phyloP scores from a whole-genome alignment of 73 alveolate genomes.

The Effrenium voratum region DNA sequence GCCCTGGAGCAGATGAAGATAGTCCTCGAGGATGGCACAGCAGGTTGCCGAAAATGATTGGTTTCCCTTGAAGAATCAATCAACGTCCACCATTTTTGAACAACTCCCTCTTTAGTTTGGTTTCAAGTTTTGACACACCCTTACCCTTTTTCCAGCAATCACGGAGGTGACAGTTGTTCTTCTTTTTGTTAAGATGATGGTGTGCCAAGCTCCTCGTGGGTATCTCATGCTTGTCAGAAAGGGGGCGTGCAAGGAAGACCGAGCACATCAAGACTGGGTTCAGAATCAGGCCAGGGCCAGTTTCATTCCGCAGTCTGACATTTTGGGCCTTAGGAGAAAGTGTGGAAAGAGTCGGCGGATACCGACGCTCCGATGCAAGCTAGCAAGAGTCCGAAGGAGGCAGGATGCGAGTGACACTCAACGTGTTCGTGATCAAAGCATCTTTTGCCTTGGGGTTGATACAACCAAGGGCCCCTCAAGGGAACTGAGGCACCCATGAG shows the following conservation, averaged over 20 bases:
- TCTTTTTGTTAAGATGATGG: no score
- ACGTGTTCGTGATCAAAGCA: no score
- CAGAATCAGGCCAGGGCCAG: constrained; percentile 42
- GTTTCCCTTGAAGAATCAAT: not conserved
- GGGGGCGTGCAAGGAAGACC: constrained; percentile 65
- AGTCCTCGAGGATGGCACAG: constrained; percentile 57
- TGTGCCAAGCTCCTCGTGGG: no score
- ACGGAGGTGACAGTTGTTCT: no score
- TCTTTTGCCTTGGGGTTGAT: no score
- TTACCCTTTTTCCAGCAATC: no score
- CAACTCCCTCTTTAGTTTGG: not conserved
- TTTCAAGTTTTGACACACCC: no score
- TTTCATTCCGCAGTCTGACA: not conserved
- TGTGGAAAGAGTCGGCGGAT: constrained; percentile 40
- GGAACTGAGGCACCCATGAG: no score
- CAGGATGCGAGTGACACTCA: no score
- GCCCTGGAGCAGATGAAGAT: constrained; percentile 73
- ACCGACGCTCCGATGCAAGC: constrained; percentile 54
- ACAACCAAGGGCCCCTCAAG: no score
- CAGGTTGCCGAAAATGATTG: not conserved
- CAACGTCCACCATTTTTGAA: not conserved
- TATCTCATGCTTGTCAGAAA: no score
- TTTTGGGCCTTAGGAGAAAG: not conserved
- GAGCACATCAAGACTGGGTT: constrained; percentile 91
- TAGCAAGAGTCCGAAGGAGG: constrained; percentile 71